A percentile compares a stretch with the other conserved stretches of the same genome.
Conservation (phyloP, 2,329 filamentous ascomycete species). For the Exophiala calicioides region DNA sequence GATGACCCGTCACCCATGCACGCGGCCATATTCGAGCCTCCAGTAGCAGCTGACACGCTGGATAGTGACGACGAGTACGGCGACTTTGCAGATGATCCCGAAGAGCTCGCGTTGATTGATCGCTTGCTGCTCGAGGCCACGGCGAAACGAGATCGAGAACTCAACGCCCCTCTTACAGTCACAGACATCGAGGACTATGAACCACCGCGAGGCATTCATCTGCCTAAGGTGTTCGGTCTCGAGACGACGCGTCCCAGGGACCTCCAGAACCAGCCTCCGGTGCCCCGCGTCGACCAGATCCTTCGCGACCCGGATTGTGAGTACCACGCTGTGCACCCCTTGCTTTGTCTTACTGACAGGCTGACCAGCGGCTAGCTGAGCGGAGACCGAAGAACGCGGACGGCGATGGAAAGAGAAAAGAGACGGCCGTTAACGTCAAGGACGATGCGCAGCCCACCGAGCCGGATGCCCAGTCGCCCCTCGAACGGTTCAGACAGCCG, state of each 20-base stretch:
- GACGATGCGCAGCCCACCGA: slow-evolving; percentile 6
- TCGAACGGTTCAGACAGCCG: slow-evolving; percentile 75
- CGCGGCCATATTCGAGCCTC: background rate
- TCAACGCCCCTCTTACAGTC: slow-evolving; percentile 30
- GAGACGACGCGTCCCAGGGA: slow-evolving; percentile 36
- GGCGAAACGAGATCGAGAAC: slow-evolving; percentile 32
- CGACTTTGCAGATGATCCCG: slow-evolving; percentile 56
- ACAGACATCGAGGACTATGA: slow-evolving; percentile 49
- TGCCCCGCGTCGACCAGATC: slow-evolving; percentile 4
- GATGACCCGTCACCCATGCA: slow-evolving; percentile 11
- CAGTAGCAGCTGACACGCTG: background rate
- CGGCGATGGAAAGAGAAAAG: slow-evolving; percentile 8
- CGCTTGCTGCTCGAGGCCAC: slow-evolving; percentile 52
- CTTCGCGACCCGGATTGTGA: slow-evolving; percentile 28
- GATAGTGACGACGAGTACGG: slow-evolving; percentile 59
- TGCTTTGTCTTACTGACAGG: slow-evolving; percentile 51
- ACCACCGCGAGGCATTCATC: slow-evolving; percentile 38
- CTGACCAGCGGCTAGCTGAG: slow-evolving; percentile 32
- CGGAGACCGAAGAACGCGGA: slow-evolving; percentile 12
- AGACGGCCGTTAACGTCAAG: slow-evolving; percentile 19
- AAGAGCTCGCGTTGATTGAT: slow-evolving; percentile 56
- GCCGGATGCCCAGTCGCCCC: slow-evolving; percentile 47
- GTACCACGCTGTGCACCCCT: slow-evolving; percentile 3
- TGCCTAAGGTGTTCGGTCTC: slow-evolving; percentile 45
- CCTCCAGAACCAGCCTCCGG: slow-evolving; percentile 1